Percentiles rank a stretch among this genome's conserved stretches.
Evolutionary conservation across 129 eudicot genomes (phyloP).

Genomic region (Flaveria robusta): DNA sequence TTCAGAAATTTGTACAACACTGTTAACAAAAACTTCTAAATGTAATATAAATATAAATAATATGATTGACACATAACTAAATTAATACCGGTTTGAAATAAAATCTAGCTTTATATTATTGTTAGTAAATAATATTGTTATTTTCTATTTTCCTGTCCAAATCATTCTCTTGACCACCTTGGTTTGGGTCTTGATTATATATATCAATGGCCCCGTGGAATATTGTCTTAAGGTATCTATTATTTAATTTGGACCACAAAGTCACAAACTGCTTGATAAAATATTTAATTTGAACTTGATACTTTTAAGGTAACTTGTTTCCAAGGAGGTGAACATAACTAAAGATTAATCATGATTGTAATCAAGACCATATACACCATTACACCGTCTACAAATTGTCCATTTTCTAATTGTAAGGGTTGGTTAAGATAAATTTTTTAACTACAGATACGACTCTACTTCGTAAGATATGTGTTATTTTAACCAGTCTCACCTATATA

Average conservation of each 20-base stretch:
- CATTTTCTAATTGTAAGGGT: neutral
- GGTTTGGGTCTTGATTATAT: conserved; percentile 12
- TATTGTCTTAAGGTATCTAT: conserved; percentile 18
- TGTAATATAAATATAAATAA: too few relatives aligned
- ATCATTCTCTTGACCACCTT: conserved; percentile 23
- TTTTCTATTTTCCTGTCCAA: neutral
- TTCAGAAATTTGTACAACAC: too few relatives aligned
- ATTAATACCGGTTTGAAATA: too few relatives aligned
- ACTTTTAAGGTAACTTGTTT: conserved; percentile 28
- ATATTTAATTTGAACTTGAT: too few relatives aligned
- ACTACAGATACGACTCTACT: too few relatives aligned
- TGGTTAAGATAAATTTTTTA: too few relatives aligned
- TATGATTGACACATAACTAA: too few relatives aligned
- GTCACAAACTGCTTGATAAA: conserved; percentile 31
- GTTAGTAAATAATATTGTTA: neutral
- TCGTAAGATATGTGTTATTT: too few relatives aligned
- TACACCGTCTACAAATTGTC: neutral
- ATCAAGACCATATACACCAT: neutral
- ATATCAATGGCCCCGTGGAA: conserved; percentile 34
- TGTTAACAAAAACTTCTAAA: too few relatives aligned
- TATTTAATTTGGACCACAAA: conserved; percentile 30
- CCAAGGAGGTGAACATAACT: conserved; percentile 29
- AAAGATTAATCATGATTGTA: conserved; percentile 18
- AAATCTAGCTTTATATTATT: neutral
- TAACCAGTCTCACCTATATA: too few relatives aligned